These are phyloP conservation scores for Penicillium herquei DNA, from an alignment of 495 filamentous ascomycete species.

Conservation along the genomic window DNA sequence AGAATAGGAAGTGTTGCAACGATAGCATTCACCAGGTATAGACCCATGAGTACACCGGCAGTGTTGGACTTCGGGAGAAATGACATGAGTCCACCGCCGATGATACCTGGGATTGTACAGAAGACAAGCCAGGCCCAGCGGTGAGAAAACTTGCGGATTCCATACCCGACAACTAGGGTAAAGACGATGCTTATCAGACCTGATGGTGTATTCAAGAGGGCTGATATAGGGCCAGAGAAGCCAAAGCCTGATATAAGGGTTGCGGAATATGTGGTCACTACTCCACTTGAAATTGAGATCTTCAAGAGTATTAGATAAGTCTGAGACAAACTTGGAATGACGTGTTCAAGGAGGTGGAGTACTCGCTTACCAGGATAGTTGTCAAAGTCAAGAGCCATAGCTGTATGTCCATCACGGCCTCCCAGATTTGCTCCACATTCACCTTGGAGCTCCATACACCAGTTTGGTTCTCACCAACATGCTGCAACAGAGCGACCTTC, in stretches of 20 bases:
- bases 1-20: constrained; percentile 41
- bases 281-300: constrained; percentile 57
- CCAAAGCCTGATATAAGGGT: constrained; percentile 58
- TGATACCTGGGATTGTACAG: constrained; percentile 47
- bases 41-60: constrained; percentile 56
- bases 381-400: constrained; percentile 40
- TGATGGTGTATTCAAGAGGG: constrained; percentile 64
- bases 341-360: too few species aligned
- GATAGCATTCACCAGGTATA: constrained; percentile 62
- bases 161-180: constrained; percentile 52
- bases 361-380: constrained; percentile 24
- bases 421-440: constrained; percentile 33
- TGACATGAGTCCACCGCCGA: constrained; percentile 60
- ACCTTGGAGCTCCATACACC: constrained; percentile 49
- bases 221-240: constrained; percentile 50
- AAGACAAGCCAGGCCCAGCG: constrained; percentile 51
- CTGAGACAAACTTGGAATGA: background rate
- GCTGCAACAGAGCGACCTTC: constrained; percentile 43
- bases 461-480: constrained; percentile 56
- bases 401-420: constrained; percentile 32
- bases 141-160: constrained; percentile 40
- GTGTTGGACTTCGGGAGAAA: constrained; percentile 49
- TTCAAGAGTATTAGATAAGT: constrained; percentile 5
- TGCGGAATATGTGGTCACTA: constrained; percentile 61
- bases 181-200: constrained; percentile 58